Base-by-base conservation (phyloP, 805 yeast species). In the Lipomyces sp. region DNA sequence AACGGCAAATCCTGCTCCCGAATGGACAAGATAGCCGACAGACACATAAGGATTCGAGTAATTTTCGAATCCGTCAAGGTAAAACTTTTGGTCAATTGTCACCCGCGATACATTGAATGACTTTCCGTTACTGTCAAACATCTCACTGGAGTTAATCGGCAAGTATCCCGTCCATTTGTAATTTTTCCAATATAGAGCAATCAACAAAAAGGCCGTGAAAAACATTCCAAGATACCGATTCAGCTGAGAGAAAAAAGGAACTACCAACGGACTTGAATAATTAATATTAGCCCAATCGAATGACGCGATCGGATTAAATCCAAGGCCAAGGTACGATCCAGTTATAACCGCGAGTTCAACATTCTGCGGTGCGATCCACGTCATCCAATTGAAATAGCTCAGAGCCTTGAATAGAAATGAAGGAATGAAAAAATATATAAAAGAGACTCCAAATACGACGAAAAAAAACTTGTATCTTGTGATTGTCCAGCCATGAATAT, bases 251-350 rank as follows among this genome's bases (percentile, higher is more conserved):
- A 4, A 5, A 10, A 39, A 26, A 6, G 29, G 29, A 26, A 26
- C 6, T 26, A 26, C 6, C 29, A 26, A 7, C 10, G 29, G 29
- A 14, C 78, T 83, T 6, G 41, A 32, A 31, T 71, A 69, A 8
- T 81, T 76, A 36, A 82, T 70, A 61, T 78, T 79, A 59, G 76
- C 76, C 86, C 86, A 83, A 65, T 83, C 86, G 61, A 83, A 81
- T 16, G 84, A 79, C 76, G 68, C 7, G 36, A 82, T 64, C 13
- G 88, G 88, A 56, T 81, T 64, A 63, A 81, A 62, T 18, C 86
- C 87, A 49, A 82, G 68, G 18, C 89, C 89, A 14, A 77, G 67
- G 13, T 68, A 56, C 8, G 77, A 71, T 45, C 90, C 90, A 59
- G 82, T 82, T 16, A 84, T 69, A 62, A 80, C 84, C 59, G 80